Evolutionary conservation across 139 green algal species (phyloP), one percentile per base, ranked within the genome.

Genomic region (Picochlorum sp.): DNA sequence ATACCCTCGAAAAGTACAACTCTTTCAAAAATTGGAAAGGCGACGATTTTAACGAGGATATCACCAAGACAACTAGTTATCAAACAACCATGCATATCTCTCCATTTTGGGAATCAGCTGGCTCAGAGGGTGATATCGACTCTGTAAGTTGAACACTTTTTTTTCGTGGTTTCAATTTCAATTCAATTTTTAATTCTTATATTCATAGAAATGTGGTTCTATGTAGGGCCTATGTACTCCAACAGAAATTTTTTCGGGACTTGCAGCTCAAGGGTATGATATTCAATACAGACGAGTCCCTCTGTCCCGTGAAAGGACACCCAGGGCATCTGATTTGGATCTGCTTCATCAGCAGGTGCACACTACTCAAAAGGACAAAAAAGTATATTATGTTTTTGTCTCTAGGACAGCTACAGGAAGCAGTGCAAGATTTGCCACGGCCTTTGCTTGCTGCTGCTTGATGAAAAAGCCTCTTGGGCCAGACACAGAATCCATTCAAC

Each of bases 261-360:
- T 93, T 25, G 70, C 66, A 14, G 67, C 63, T 3, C 78, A 81
- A 39, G 84, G 85, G 20, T 90, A 70, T 70, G 57, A 75, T 13
- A 28, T 91, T 2, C 61, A 56, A 8, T 93, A 93, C 76, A 56
- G 70, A 26, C 71, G 87, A 40, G 77, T 93, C 32, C 87, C 87
- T 7, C 72, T 95, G 29, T 94, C 86, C 3, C 73, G 87, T 7
- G 83, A 95, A 63, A 77, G 87, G 69, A 94, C 81, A 3, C 84
- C 86, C 8, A 70, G 81, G 55, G 72, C 86, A 2, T 55, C 56
- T 0, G 87, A 95, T 74, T 56, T 95, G 37, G 69, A 84, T 52
- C 68, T 75, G 18, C 69, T 95, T 55, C 64, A 83, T 41, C 28
- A 35, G 5, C 76, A 84, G 66, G 65, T 88, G 14, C 20, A n/a